Evolutionary conservation across 2,329 filamentous ascomycete genomes (phyloP).

Genomic region (Magnaporthales sp.): DNA sequence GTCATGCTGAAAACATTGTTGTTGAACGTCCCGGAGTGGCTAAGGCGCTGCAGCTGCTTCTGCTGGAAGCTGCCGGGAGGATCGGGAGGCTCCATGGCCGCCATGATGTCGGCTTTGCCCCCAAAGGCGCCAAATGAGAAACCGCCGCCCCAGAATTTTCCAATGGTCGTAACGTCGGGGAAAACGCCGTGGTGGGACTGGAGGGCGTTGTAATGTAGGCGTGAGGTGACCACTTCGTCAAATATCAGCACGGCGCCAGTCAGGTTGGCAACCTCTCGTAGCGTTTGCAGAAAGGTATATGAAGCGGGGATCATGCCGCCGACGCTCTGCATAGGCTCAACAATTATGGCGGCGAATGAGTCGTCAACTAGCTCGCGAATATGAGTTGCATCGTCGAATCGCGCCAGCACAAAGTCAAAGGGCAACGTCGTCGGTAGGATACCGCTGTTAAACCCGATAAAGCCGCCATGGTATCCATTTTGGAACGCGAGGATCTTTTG

Average conservation of each 20-base stretch:
- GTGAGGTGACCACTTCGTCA: constrained; percentile 65
- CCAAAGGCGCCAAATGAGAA: constrained; percentile 52
- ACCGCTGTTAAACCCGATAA: constrained; percentile 22
- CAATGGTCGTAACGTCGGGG: constrained; percentile 44
- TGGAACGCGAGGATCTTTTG: constrained; percentile 39
- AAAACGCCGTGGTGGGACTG: constrained; percentile 51
- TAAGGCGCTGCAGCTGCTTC: constrained; percentile 16
- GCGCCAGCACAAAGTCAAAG: constrained; percentile 48
- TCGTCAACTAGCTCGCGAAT: constrained; percentile 22
- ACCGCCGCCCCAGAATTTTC: constrained; percentile 51
- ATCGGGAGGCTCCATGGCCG: constrained; percentile 54
- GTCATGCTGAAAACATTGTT: constrained; percentile 53
- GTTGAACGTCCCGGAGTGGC: constrained; percentile 54
- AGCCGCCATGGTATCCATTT: constrained; percentile 41
- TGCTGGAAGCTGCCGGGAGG: constrained; percentile 35
- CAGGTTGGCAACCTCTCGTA: constrained; percentile 30
- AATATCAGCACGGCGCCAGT: constrained; percentile 51
- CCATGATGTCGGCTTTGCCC: constrained; percentile 57
- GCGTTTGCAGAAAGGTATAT: constrained; percentile 40
- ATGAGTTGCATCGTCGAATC: constrained; percentile 44
- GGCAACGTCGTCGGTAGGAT: constrained; percentile 20
- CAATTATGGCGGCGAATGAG: constrained; percentile 50
- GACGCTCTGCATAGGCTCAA: constrained; percentile 57
- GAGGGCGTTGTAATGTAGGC: constrained; percentile 42
- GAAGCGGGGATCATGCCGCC: constrained; percentile 46